Percentiles rank a stretch among this genome's conserved stretches.
These are phyloP conservation scores for Fusarium sterilihyphosum DNA, from an alignment of 2,329 filamentous ascomycete genomes.

Conservation along the genomic window DNA sequence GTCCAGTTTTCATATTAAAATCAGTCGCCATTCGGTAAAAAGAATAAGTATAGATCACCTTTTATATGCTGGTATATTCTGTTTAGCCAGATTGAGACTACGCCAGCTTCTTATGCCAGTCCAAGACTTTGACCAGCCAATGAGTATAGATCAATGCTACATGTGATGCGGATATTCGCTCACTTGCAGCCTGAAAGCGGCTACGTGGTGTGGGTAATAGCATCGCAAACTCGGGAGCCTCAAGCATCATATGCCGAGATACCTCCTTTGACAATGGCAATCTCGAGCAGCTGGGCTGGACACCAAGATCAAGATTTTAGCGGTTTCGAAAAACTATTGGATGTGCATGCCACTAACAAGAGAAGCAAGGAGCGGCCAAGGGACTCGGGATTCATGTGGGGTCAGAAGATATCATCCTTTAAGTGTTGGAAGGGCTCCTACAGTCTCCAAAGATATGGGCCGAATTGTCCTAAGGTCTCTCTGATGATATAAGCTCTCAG, in stretches of 20 bases:
- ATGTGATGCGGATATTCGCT: neutral
- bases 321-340: neutral
- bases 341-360: neutral
- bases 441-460: too few species aligned
- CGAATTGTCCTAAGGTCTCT: neutral
- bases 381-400: neutral
- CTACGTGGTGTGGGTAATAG: too few species aligned
- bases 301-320: neutral
- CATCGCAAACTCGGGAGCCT: too few species aligned
- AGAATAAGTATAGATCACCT: neutral
- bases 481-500: neutral
- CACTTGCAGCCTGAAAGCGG: neutral
- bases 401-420: neutral
- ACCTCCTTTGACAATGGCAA: neutral
- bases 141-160: neutral
- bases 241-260: neutral
- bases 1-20: neutral
- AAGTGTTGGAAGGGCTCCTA: neutral
- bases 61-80: neutral
- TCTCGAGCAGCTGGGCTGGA: neutral
- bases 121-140: neutral
- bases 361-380: neutral
- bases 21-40: neutral
- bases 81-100: neutral
- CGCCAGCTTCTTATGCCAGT: neutral